Conservation (phyloP, 2,329 filamentous ascomycete genomes). For the Venturia nashicola region DNA sequence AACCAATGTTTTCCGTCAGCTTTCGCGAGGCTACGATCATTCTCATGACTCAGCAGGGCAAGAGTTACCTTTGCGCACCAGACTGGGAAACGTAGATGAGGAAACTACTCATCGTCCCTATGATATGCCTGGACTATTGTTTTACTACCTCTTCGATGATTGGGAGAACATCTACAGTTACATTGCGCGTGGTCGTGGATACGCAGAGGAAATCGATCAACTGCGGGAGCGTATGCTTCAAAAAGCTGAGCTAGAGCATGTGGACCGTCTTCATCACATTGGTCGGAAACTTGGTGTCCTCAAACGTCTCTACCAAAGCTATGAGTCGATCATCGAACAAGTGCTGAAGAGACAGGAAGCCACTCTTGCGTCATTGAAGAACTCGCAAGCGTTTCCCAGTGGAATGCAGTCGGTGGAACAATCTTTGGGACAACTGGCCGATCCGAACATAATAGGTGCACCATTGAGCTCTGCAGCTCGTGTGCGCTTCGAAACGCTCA, state of each 20-base stretch:
- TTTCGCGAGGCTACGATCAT: slow-evolving; percentile 41
- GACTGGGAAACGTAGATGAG: slow-evolving; percentile 31
- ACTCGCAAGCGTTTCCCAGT: slow-evolving; percentile 25
- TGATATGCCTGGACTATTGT: slow-evolving; percentile 47
- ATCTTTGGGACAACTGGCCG: slow-evolving; percentile 16
- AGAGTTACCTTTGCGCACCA: slow-evolving; percentile 32
- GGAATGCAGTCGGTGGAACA: slow-evolving; percentile 10
- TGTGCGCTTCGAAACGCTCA: slow-evolving; percentile 46
- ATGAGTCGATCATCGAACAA: slow-evolving; percentile 47
- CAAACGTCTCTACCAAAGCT: slow-evolving; percentile 48
- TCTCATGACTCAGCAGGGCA: slow-evolving; percentile 27
- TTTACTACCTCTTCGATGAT: slow-evolving; percentile 57
- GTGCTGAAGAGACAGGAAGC: slow-evolving; percentile 36
- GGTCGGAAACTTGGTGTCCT: slow-evolving; percentile 49
- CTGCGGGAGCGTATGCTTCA: slow-evolving; percentile 46
- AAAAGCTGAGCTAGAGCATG: slow-evolving; percentile 31
- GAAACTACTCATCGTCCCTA: slow-evolving; percentile 34
- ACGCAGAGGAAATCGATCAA: slow-evolving; percentile 34
- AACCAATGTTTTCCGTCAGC: slow-evolving; percentile 47
- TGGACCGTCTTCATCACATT: slow-evolving; percentile 44
- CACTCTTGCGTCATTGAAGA: slow-evolving; percentile 31
- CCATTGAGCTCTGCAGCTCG: slow-evolving; percentile 36
- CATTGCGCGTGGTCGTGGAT: slow-evolving; percentile 37
- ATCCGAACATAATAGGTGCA: slow-evolving; percentile 30
- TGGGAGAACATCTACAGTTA: slow-evolving; percentile 48